These are phyloP conservation scores for Phytophthora idaei DNA, from an alignment of 352 stramenopile genomes.

Conservation along the genomic window DNA sequence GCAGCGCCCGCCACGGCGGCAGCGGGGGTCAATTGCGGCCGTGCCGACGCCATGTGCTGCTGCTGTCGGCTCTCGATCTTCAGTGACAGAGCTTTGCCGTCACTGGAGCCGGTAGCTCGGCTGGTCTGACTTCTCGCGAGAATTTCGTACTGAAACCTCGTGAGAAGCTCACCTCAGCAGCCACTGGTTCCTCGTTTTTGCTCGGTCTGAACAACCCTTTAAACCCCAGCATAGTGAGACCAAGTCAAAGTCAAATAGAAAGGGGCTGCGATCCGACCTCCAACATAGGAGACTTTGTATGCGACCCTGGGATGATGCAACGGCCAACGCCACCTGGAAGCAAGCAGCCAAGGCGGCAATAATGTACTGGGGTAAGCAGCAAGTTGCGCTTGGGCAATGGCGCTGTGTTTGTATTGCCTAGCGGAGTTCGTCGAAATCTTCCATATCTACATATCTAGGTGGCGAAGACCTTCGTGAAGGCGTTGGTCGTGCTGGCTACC, in stretches of 20 bases:
- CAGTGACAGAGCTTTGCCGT: constrained; percentile 6
- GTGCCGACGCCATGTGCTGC: constrained; percentile 27
- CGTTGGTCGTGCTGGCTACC: constrained; percentile 9
- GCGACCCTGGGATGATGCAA: constrained; percentile 21
- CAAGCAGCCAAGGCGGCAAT: background rate
- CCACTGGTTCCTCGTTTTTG: constrained; percentile 21
- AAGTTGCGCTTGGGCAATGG: background rate
- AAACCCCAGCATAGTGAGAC: constrained; percentile 19
- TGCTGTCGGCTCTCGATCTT: constrained; percentile 20
- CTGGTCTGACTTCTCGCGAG: constrained; percentile 36
- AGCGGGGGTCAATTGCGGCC: constrained; percentile 10
- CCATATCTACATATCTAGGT: background rate
- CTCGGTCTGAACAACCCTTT: constrained; percentile 16
- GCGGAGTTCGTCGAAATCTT: background rate
- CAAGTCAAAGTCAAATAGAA: constrained; percentile 24
- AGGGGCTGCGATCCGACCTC: constrained; percentile 16
- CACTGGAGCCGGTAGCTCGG: constrained; percentile 16
- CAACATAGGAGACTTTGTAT: constrained; percentile 2
- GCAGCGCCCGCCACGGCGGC: background rate
- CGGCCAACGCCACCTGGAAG: constrained; percentile 1
- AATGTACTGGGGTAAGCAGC: background rate
- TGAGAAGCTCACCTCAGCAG: constrained; percentile 30
- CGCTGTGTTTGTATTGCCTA: background rate
- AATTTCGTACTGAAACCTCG: constrained; percentile 36
- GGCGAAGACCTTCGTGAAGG: background rate